Evolutionary conservation across 2,329 filamentous ascomycete species (phyloP).

Genomic region (Tolypocladium pustulatum): DNA sequence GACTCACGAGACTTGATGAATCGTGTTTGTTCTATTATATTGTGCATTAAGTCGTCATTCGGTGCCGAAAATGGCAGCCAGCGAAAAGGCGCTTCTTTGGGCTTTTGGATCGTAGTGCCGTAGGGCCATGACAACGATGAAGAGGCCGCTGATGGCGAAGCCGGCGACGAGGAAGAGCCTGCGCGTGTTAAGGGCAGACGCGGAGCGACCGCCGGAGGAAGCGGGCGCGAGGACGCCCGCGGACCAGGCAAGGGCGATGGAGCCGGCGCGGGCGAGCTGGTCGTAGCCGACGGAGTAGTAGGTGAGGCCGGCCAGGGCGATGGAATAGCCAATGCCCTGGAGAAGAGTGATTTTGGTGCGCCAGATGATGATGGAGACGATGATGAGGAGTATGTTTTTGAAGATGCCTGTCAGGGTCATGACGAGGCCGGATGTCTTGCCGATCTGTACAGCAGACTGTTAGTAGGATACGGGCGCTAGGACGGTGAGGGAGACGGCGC

Average conservation of each 20-base stretch:
- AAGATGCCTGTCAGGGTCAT: slow-evolving; percentile 79
- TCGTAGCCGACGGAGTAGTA: slow-evolving; percentile 36
- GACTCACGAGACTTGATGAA: neutral
- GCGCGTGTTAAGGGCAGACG: slow-evolving; percentile 3
- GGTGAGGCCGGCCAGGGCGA: slow-evolving; percentile 47
- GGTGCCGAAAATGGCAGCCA: slow-evolving; percentile 5
- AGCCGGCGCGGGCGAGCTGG: slow-evolving; percentile 15
- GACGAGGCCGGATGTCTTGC: slow-evolving; percentile 77
- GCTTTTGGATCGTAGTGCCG: slow-evolving; percentile 3
- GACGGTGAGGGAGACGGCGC: neutral
- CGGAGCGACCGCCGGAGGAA: slow-evolving; percentile 5
- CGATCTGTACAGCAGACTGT: slow-evolving; percentile 46
- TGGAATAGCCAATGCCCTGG: slow-evolving; percentile 68
- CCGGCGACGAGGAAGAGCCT: slow-evolving; percentile 5
- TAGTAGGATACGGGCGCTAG: neutral
- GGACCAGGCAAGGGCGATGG: slow-evolving; percentile 12
- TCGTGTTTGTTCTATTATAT: neutral
- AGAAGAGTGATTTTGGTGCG: slow-evolving; percentile 57
- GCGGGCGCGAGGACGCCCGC: slow-evolving; percentile 11
- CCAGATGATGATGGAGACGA: slow-evolving; percentile 69
- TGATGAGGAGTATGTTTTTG: slow-evolving; percentile 78
- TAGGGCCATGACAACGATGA: slow-evolving; percentile 8
- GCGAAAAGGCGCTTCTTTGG: neutral
- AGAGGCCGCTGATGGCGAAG: slow-evolving; percentile 4
- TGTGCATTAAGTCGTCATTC: slow-evolving; percentile 3